Evolutionary conservation across 805 yeast genomes (phyloP).

Genomic region (Suhomyces faveliae): DNA sequence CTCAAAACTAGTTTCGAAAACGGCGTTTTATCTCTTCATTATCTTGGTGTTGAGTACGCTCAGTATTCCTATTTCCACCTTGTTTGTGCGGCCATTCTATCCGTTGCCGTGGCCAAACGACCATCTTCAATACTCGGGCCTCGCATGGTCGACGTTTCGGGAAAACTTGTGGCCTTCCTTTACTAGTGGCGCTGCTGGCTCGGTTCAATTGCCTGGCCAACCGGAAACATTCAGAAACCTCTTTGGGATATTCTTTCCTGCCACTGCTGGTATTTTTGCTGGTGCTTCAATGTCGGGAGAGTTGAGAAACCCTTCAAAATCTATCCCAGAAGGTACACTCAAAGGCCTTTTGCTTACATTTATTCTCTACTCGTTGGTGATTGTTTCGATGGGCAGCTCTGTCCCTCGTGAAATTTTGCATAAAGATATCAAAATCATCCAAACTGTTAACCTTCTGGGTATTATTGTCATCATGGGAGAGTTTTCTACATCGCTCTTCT

Average conservation of each 20-base stretch:
- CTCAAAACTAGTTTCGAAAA: conserved; percentile 73
- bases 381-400: conserved; percentile 72
- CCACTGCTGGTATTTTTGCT: conserved; percentile 97
- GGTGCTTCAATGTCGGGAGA: conserved; percentile 99
- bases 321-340: conserved; percentile 93
- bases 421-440: conserved; percentile 80
- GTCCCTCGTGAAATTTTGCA: conserved; percentile 78
- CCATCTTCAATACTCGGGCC: conserved; percentile 60
- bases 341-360: conserved; percentile 81
- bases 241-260: conserved; percentile 96
- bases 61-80: conserved; percentile 76
- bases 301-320: conserved; percentile 74
- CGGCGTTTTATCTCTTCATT: conserved; percentile 73
- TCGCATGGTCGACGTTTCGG: conserved; percentile 61
- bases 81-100: conserved; percentile 56
- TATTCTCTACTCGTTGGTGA: conserved; percentile 72
- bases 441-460: conserved; percentile 71
- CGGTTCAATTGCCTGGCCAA: conserved; percentile 48
- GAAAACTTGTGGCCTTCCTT: conserved; percentile 76
- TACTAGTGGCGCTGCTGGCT: conserved; percentile 92
- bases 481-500: conserved; percentile 83
- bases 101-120: conserved; percentile 53
- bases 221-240: conserved; percentile 77
- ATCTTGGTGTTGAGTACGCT: conserved; percentile 67
- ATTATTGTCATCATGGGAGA: conserved; percentile 82